phyloP scores from a whole-genome alignment of 1,284 basidiomycete genomes.

The Cryptococcus sp. region DNA sequence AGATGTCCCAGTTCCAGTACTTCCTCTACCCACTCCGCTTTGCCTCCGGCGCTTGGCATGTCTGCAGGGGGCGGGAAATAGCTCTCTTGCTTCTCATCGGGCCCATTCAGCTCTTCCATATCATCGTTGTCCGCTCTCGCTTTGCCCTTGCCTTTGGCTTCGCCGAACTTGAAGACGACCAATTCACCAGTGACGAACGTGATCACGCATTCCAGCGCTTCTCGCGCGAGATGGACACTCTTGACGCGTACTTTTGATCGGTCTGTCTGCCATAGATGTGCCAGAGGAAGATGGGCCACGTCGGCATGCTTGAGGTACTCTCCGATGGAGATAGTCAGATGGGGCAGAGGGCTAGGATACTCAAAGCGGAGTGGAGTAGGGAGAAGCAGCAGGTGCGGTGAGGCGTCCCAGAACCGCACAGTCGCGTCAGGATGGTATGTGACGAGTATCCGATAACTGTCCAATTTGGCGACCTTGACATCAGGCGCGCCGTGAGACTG shows the following conservation, averaged over 20 bases:
- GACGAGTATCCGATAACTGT: conserved; percentile 68
- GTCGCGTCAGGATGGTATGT: conserved; percentile 68
- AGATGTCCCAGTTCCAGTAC: conserved; percentile 47
- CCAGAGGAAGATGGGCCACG: conserved; percentile 44
- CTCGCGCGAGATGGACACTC: conserved; percentile 63
- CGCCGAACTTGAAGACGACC: conserved; percentile 62
- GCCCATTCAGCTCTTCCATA: conserved; percentile 34
- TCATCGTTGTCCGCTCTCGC: conserved; percentile 28
- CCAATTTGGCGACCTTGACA: conserved; percentile 53
- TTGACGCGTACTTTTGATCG: conserved; percentile 55
- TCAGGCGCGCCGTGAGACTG: conserved; percentile 49
- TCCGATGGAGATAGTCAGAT: conserved; percentile 64
- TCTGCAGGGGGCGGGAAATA: conserved; percentile 35
- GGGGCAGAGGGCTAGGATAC: conserved; percentile 64
- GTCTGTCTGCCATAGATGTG: conserved; percentile 48
- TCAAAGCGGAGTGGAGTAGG: conserved; percentile 57
- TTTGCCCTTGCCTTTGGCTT: conserved; percentile 33
- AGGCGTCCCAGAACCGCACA: conserved; percentile 60
- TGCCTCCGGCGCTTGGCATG: neutral
- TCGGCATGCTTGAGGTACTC: conserved; percentile 55
- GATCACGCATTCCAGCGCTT: conserved; percentile 69
- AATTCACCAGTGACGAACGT: conserved; percentile 68
- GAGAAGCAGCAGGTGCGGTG: conserved; percentile 65
- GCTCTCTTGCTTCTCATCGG: conserved; percentile 19
- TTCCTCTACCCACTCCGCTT: conserved; percentile 43